Evolutionary conservation across 805 yeast genomes (phyloP), one percentile per base, ranked within the genome.

Genomic region (Citeromyces nyonsensis): DNA sequence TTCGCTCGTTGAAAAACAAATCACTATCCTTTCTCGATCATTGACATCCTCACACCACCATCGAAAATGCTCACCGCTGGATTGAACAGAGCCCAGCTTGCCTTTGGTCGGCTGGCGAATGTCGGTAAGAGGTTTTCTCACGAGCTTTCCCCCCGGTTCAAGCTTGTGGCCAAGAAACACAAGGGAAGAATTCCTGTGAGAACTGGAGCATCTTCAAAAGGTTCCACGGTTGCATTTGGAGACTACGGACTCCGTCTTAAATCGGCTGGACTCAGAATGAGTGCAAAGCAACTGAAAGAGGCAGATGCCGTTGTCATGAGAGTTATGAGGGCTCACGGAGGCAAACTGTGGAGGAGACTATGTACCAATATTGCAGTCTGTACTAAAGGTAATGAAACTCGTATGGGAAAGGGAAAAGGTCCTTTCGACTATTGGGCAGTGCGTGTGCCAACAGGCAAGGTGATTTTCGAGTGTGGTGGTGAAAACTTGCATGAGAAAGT

Each of bases 331-430:
- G 83, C 86, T 11, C 59, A 75, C 29, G 72, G 73, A 12, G 93
- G 93, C 27, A 59, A 68, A 42, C 61, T 85, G 34, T 75, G 79
- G 67, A 76, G 88, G 44, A 71, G 97, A 49, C 63, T 86, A 35
- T 72, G 75, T 32, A 79, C 95, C 14, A 78, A 81, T 51, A 68
- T 84, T 34, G 91, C 97, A 0, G 94, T 91, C 9, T 85, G 95
- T 57, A 73, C 82, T 39, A 91, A 91, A 61, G 98, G 98, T 61
- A 91, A 91, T 54, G 95, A 91, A 54, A 84, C 95, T 8, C 91
- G 98, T 76, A 91, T 91, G 98, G 98, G 98, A 63, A 91, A 91
- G 56, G 98, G 98, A 62, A 91, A 91, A 58, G 98, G 98, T 57
- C 78, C 86, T 0, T 88, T 91, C 51, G 95, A 84, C 47, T 91